phyloP scores from a whole-genome alignment of 2,329 filamentous ascomycete species.

The Xylariaceae sp. region DNA sequence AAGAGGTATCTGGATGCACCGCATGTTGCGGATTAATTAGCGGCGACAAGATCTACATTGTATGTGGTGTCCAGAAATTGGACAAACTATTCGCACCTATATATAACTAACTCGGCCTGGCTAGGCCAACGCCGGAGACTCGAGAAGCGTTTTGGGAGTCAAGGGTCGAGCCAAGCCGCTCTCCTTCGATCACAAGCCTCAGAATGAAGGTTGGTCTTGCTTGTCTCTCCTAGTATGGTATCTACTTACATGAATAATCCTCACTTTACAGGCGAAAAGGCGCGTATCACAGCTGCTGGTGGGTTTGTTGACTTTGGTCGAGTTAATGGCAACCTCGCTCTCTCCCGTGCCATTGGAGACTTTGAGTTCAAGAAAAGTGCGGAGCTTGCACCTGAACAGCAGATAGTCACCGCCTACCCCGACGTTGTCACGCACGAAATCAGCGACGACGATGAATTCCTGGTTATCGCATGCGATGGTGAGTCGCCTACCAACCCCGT shows the following conservation, averaged over 20 bases:
- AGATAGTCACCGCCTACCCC: constrained; percentile 95
- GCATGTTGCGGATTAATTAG: constrained; percentile 87
- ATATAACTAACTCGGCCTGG: constrained; percentile 24
- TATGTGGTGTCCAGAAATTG: constrained; percentile 47
- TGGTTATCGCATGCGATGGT: constrained; percentile 92
- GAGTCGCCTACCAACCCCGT: constrained; percentile 32
- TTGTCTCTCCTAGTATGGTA: background rate
- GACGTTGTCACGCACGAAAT: constrained; percentile 91
- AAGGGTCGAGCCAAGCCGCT: constrained; percentile 96
- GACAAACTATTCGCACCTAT: constrained; percentile 10
- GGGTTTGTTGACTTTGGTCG: constrained; percentile 98
- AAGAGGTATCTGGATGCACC: constrained; percentile 96
- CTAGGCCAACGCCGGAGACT: constrained; percentile 97
- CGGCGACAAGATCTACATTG: constrained; percentile 87
- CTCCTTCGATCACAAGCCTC: constrained; percentile 98
- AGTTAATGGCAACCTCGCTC: constrained; percentile 94
- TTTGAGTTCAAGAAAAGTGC: constrained; percentile 99
- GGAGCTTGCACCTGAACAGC: constrained; percentile 92
- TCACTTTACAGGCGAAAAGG: constrained; percentile 69
- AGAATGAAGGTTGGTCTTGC: constrained; percentile 73
- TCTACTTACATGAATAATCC: constrained; percentile 11
- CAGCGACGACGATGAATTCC: constrained; percentile 88
- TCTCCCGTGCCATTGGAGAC: constrained; percentile 95
- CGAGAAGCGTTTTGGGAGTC: constrained; percentile 87
- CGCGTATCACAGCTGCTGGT: constrained; percentile 88